Conservation (phyloP, 306 rosid genomes). For the Quercus mongolica region DNA sequence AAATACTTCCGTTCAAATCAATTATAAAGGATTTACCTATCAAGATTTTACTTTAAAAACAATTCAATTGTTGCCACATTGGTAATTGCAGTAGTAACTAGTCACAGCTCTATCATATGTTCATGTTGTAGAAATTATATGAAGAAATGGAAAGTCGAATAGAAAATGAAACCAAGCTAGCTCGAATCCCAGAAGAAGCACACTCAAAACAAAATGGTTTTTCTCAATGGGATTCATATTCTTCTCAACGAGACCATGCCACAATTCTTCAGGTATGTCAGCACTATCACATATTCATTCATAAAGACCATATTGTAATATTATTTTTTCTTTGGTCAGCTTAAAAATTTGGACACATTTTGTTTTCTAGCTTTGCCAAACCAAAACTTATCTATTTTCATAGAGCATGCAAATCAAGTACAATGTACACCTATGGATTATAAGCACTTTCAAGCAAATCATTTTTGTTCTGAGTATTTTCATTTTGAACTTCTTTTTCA, state of each 20-base stretch:
- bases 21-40: too few relatives aligned
- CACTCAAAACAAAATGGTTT: slow-evolving; percentile 42
- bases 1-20: too few relatives aligned
- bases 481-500: not conserved
- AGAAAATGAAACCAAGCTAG: slow-evolving; percentile 35
- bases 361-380: not conserved
- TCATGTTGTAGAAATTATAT: slow-evolving; percentile 49
- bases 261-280: slow-evolving; percentile 59
- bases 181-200: slow-evolving; percentile 50
- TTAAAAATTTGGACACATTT: not conserved
- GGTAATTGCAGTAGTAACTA: not conserved
- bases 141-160: slow-evolving; percentile 59
- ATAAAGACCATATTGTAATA: too few relatives aligned
- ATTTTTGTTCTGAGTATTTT: not conserved
- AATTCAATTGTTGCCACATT: too few relatives aligned
- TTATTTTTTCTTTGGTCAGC: too few relatives aligned
- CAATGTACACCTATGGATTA: too few relatives aligned
- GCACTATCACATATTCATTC: not conserved
- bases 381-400: not conserved
- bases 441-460: too few relatives aligned
- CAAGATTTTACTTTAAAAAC: too few relatives aligned
- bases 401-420: not conserved
- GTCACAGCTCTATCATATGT: not conserved
- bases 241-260: slow-evolving; percentile 65
- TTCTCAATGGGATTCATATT: slow-evolving; percentile 61